phyloP scores from a whole-genome alignment of 352 stramenopile species.

The Phytophthora tentaculata region DNA sequence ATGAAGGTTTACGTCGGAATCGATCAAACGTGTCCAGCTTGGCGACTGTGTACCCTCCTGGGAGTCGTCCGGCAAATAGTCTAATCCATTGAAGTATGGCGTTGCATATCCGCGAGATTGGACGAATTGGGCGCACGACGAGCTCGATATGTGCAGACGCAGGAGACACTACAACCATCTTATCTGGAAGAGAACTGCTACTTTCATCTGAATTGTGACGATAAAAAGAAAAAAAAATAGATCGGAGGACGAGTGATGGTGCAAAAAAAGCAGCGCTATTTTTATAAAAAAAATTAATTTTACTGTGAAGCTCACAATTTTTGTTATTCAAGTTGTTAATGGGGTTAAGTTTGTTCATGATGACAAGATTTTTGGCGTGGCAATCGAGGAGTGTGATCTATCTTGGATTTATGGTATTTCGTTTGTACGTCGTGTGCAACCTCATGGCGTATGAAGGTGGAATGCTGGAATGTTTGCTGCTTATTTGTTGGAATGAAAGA shows the following conservation, averaged over 20 bases:
- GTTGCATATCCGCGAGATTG: background rate
- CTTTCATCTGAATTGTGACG: background rate
- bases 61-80: constrained; percentile 13
- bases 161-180: constrained; percentile 22
- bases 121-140: background rate
- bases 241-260: too few relatives aligned
- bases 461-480: too few relatives aligned
- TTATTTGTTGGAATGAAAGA: too few relatives aligned
- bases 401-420: background rate
- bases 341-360: background rate
- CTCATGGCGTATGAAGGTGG: too few relatives aligned
- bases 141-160: background rate
- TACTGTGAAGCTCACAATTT: too few relatives aligned
- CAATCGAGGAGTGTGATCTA: background rate
- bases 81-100: background rate
- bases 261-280: too few relatives aligned
- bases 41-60: constrained; percentile 39
- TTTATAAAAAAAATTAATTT: too few relatives aligned
- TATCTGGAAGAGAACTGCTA: background rate
- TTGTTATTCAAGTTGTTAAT: background rate
- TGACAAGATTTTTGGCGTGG: background rate
- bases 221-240: background rate
- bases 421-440: background rate
- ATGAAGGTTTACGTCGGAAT: constrained; percentile 11
- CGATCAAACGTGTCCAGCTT: constrained; percentile 39